A percentile compares a stretch with the other conserved stretches of the same genome.
These are phyloP conservation scores for Fusarium continuum DNA, from an alignment of 2,329 filamentous ascomycete genomes.

Conservation along the genomic window DNA sequence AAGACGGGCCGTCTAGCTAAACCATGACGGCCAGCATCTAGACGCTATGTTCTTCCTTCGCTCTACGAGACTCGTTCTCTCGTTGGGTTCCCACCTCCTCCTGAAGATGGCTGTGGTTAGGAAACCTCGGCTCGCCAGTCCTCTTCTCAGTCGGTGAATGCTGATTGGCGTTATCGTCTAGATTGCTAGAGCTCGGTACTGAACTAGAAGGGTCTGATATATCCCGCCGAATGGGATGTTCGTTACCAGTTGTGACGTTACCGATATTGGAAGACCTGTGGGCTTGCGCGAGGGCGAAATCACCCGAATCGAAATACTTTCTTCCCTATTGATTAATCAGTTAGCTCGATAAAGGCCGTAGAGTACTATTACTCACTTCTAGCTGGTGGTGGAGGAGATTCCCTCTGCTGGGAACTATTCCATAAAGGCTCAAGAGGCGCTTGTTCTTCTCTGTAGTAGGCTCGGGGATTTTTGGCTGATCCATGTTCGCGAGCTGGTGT, in stretches of 20 bases:
- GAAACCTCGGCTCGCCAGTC: not conserved
- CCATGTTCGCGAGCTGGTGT: too few species aligned
- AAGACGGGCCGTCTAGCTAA: not conserved
- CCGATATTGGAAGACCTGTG: slow-evolving; percentile 28
- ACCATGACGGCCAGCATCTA: not conserved
- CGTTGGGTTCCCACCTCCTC: not conserved
- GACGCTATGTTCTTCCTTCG: not conserved
- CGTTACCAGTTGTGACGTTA: slow-evolving; percentile 18
- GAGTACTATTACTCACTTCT: slow-evolving; percentile 1
- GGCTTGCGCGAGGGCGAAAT: slow-evolving; percentile 35
- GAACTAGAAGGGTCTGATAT: slow-evolving; percentile 24
- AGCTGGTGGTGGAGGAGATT: slow-evolving; percentile 31
- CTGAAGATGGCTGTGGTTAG: not conserved
- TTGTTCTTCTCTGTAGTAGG: not conserved
- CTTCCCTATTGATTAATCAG: slow-evolving; percentile 6
- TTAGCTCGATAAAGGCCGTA: not conserved
- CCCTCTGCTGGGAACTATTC: slow-evolving; percentile 14
- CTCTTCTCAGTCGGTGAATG: not conserved
- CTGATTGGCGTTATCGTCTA: not conserved
- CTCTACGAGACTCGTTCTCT: not conserved
- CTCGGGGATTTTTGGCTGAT: not conserved
- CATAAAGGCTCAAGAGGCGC: not conserved
- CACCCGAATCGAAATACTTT: slow-evolving; percentile 35
- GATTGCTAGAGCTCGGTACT: slow-evolving; percentile 30
- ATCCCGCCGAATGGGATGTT: slow-evolving; percentile 23